Percentiles rank a stretch among this genome's conserved stretches.
Evolutionary conservation across 192 early-diverging fungal genomes (phyloP).

Genomic region (Entomortierella parvispora): DNA sequence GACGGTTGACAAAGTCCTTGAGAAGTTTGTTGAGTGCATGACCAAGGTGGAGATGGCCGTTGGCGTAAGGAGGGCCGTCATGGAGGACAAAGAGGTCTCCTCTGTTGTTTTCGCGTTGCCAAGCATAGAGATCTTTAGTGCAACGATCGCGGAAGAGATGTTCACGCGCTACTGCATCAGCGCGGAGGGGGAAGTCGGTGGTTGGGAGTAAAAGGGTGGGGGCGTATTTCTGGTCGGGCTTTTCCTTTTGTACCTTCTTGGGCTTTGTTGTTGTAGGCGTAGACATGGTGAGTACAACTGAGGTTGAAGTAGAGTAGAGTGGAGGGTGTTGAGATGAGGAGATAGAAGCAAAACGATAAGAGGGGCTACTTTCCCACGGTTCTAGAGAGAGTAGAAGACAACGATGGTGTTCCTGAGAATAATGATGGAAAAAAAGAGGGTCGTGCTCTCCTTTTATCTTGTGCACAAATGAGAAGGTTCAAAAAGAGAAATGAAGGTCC

Average conservation of each 20-base stretch:
- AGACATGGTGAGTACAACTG: neutral
- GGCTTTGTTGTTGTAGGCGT: neutral
- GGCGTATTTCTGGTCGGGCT: slow-evolving; percentile 55
- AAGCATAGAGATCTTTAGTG: slow-evolving; percentile 71
- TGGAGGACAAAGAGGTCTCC: slow-evolving; percentile 80
- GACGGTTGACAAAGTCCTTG: slow-evolving; percentile 82
- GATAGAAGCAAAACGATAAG: too few species aligned
- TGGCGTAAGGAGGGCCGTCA: slow-evolving; percentile 87
- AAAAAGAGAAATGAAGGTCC: too few species aligned
- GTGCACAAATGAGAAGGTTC: too few species aligned
- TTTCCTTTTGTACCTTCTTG: slow-evolving; percentile 19
- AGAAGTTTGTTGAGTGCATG: slow-evolving; percentile 87
- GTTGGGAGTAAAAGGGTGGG: slow-evolving; percentile 77
- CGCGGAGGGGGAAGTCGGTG: slow-evolving; percentile 73
- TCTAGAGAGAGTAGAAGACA: too few species aligned
- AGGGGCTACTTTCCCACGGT: too few species aligned
- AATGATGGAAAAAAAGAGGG: too few species aligned
- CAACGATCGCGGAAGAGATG: slow-evolving; percentile 68
- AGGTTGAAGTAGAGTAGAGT: neutral
- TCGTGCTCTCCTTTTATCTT: too few species aligned
- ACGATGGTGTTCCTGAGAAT: too few species aligned
- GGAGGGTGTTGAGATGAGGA: too few species aligned
- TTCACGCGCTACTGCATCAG: slow-evolving; percentile 69
- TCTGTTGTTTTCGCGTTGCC: slow-evolving; percentile 76
- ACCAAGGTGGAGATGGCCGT: slow-evolving; percentile 76